phyloP scores from a whole-genome alignment of 108 stramenopile genomes.

The Nitzschia putrida region DNA sequence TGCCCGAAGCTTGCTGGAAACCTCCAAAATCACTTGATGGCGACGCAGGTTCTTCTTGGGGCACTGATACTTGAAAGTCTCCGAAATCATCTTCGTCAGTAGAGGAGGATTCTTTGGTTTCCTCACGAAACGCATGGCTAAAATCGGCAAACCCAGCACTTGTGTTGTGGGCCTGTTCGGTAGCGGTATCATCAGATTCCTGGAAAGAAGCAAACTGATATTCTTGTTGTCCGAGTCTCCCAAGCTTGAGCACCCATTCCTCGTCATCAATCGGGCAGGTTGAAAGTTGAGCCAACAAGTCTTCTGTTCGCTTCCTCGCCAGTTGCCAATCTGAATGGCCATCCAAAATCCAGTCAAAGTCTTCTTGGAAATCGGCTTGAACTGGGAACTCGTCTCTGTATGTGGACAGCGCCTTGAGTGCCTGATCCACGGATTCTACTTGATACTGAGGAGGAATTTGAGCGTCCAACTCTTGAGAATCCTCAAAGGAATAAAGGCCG shows the following conservation, averaged over 20 bases:
- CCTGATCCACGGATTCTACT: slow-evolving; percentile 15
- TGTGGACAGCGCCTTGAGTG: background rate
- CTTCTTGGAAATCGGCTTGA: background rate
- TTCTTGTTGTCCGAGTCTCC: slow-evolving; percentile 32
- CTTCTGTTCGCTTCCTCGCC: background rate
- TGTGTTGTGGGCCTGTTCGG: background rate
- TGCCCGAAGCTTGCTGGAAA: background rate
- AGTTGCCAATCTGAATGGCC: slow-evolving; percentile 26
- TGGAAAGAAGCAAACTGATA: slow-evolving; percentile 32
- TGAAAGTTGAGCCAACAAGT: slow-evolving; percentile 17
- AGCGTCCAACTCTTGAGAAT: background rate
- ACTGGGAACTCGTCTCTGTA: slow-evolving; percentile 17
- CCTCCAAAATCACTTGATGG: background rate
- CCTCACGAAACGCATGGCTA: too few relatives aligned
- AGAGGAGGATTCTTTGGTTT: too few relatives aligned
- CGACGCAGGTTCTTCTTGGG: background rate
- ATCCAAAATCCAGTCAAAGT: slow-evolving; percentile 21
- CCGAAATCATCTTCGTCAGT: background rate
- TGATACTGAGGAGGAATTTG: background rate
- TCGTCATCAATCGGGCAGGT: background rate
- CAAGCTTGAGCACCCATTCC: background rate
- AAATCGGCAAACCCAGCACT: too few relatives aligned
- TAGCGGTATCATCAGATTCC: background rate
- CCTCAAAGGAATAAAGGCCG: background rate
- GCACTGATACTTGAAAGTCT: slow-evolving; percentile 4